Conservation (phyloP, 176 grass and related monocot species). For the Oryza meyeriana region DNA sequence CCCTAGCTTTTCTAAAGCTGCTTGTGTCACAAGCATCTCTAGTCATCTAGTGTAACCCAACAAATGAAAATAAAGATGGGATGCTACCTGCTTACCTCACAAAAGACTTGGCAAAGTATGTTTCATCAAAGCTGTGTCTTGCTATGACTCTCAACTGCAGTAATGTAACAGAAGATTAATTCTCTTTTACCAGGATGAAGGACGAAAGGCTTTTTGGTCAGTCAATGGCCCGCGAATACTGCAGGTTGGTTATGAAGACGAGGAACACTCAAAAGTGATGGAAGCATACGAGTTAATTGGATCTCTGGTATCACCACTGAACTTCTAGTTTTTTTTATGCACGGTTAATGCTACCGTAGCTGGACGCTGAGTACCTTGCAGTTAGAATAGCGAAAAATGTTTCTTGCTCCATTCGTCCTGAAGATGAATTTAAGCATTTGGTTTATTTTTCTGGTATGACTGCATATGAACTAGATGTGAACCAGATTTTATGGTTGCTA, state of each 20-base stretch:
- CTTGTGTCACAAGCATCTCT: slow-evolving; percentile 3
- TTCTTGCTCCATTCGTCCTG: not conserved
- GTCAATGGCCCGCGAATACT: slow-evolving; percentile 87
- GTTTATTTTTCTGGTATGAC: not conserved
- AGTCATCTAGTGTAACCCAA: not conserved
- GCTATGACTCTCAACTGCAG: not conserved
- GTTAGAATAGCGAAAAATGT: not conserved
- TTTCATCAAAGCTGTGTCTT: not conserved
- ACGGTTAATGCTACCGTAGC: not conserved
- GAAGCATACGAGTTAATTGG: slow-evolving; percentile 95
- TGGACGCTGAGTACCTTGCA: not conserved
- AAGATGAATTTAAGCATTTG: not conserved
- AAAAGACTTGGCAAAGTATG: not conserved
- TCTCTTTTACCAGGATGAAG: slow-evolving; percentile 61
- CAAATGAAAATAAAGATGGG: not conserved
- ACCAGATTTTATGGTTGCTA: not conserved
- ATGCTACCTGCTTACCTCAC: not conserved
- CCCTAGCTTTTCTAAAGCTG: not conserved
- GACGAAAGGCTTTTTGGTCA: slow-evolving; percentile 74
- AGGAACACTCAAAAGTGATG: slow-evolving; percentile 89
- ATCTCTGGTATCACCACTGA: slow-evolving; percentile 62
- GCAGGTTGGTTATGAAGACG: slow-evolving; percentile 89
- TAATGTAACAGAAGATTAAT: not conserved
- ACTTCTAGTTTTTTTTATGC: slow-evolving; percentile 5
- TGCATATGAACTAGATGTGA: not conserved